Conservation (phyloP, 179 eudicot genomes). For the Silene noctiflora region DNA sequence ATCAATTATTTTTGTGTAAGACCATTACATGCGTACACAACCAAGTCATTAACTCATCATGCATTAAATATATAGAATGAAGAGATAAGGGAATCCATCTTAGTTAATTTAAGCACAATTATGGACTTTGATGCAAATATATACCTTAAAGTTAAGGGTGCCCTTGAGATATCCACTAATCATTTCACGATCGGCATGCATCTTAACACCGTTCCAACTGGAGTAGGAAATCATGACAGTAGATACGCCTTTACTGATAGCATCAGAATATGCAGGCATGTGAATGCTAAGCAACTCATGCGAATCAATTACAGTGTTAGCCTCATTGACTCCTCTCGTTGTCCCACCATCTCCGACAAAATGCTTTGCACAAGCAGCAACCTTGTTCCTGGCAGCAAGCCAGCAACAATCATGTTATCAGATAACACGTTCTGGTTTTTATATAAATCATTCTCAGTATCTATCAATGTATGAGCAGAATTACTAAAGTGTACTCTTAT, state of each 20-base stretch:
- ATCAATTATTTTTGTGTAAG: not conserved
- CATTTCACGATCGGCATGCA: constrained; percentile 47
- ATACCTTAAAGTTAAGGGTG: constrained; percentile 47
- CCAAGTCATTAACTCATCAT: not conserved
- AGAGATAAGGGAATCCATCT: not conserved
- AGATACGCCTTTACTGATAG: constrained; percentile 45
- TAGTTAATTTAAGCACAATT: not conserved
- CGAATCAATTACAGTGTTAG: constrained; percentile 37
- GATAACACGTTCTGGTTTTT: not conserved
- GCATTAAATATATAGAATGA: not conserved
- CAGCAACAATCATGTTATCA: constrained; percentile 9
- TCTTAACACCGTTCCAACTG: constrained; percentile 51
- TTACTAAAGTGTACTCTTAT: not conserved
- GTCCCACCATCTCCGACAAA: constrained; percentile 57
- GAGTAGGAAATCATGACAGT: constrained; percentile 54
- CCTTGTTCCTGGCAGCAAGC: constrained; percentile 40
- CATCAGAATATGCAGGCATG: constrained; percentile 47
- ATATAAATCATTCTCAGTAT: not conserved
- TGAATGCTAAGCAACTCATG: constrained; percentile 45
- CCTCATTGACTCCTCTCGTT: constrained; percentile 39
- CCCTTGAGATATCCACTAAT: constrained; percentile 45
- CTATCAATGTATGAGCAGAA: not conserved
- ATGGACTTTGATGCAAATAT: not conserved
- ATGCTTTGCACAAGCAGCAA: constrained; percentile 53
- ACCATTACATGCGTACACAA: not conserved